Percentiles rank a stretch among this genome's conserved stretches.
Evolutionary conservation across 768 basidiomycete species (phyloP).

Genomic region (Clitopilus hobsonii): DNA sequence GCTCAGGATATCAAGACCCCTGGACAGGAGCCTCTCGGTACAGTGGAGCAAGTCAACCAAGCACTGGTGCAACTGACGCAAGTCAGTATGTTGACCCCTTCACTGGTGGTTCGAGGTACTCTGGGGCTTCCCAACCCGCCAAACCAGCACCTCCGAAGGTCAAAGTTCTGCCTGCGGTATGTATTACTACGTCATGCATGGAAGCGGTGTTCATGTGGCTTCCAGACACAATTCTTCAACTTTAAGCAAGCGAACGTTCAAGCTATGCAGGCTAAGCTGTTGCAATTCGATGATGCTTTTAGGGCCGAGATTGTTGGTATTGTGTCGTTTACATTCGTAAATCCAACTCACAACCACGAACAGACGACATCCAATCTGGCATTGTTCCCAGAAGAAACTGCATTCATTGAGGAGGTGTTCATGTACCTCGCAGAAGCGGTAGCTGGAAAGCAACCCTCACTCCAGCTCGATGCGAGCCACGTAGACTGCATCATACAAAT

Average conservation of each 20-base stretch:
- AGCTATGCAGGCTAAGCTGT: conserved; percentile 76
- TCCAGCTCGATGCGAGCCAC: conserved; percentile 39
- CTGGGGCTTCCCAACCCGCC: conserved; percentile 32
- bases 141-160: conserved; percentile 32
- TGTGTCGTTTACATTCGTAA: background rate
- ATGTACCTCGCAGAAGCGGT: conserved; percentile 49
- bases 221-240: conserved; percentile 56
- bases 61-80: conserved; percentile 24
- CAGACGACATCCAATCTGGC: conserved; percentile 74
- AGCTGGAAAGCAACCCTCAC: conserved; percentile 27
- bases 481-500: conserved; percentile 59
- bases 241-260: conserved; percentile 81
- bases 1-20: conserved; percentile 53
- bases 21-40: conserved; percentile 73
- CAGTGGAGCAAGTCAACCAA: conserved; percentile 32
- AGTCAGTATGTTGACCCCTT: conserved; percentile 57
- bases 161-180: conserved; percentile 49
- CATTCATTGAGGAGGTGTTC: conserved; percentile 58
- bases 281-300: conserved; percentile 68
- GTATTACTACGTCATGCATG: conserved; percentile 9
- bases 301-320: conserved; percentile 61
- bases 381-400: conserved; percentile 61
- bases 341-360: too few species aligned
- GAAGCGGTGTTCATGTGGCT: background rate
- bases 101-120: conserved; percentile 65